Conservation (phyloP, 768 basidiomycete species). For the Piloderma croceum region DNA sequence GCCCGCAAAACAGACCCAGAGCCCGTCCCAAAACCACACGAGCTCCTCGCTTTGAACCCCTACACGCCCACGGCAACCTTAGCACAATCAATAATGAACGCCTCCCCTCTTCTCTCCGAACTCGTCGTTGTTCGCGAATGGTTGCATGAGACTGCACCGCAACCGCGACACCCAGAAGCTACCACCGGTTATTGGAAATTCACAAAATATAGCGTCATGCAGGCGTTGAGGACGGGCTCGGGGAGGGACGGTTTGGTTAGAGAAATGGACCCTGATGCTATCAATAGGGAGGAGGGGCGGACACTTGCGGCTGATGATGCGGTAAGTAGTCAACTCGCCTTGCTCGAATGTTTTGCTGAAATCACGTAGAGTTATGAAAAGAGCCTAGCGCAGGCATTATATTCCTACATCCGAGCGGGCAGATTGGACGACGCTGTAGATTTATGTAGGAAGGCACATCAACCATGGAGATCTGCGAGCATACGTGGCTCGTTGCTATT, state of each 20-base stretch:
- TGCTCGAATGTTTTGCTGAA: not conserved
- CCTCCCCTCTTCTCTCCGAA: constrained; percentile 64
- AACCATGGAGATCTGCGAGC: constrained; percentile 89
- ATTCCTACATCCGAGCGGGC: constrained; percentile 81
- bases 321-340: constrained; percentile 36
- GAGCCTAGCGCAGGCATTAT: constrained; percentile 68
- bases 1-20: constrained; percentile 60
- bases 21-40: constrained; percentile 42
- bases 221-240: constrained; percentile 48
- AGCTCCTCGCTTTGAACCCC: constrained; percentile 63
- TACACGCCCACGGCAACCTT: constrained; percentile 77
- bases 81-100: constrained; percentile 65
- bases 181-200: constrained; percentile 82
- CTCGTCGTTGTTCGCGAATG: constrained; percentile 84
- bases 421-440: constrained; percentile 79
- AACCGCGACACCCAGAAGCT: constrained; percentile 59
- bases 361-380: constrained; percentile 69
- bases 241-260: constrained; percentile 48
- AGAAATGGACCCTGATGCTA: constrained; percentile 79
- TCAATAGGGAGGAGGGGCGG: constrained; percentile 51
- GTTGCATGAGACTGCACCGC: constrained; percentile 72
- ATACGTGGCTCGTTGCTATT: constrained; percentile 80
- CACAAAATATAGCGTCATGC: constrained; percentile 70
- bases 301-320: constrained; percentile 72
- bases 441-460: constrained; percentile 73